Base-by-base conservation (phyloP, 345 rosid species). In the Linum trigynum region DNA sequence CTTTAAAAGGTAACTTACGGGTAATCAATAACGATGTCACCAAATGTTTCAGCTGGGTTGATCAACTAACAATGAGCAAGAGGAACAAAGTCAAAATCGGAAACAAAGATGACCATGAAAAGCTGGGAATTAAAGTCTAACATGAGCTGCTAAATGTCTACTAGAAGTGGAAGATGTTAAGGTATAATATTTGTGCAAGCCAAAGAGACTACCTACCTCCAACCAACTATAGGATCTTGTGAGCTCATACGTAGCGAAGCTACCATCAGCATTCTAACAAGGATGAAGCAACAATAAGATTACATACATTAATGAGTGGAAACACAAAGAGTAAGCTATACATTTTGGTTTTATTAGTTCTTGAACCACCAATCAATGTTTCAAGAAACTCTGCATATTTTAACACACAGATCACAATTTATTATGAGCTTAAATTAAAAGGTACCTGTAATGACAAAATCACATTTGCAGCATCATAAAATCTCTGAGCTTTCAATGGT, bases 21-120 rank as follows among this genome's bases (percentile, higher is more conserved):
- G 66, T 94, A 94, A 75, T 94, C 97, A 55, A 94, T 88, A 45
- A 94, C 94, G 38, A 94, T 90, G 77, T 94, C 99, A 23, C 97
- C 99, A 82, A 94, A 94, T 45, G 99, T 90, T 83, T 94, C 99
- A 12, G 99, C 99, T 23, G 97, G 97, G 72, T 94, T 94, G 76
- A 94, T 78, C 72, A 86, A 63, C 99, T 94, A 84, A 65, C 65
- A 71, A 38, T 50, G 23, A 42, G 38, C 61, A 65, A 45, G 50
- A 62, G 17, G 2, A 36, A 62, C 5, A 3, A 48, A 2, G 53
- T 48, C 53, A 48, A 48, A 48, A 9, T 9, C 53, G 32, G 32
- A 23, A 48, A 48, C 14, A 48, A 48, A 48, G 14, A 48, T 3
- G 11, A 10, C 14, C 15, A 9, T 9, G 11, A 48, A 48, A 48